Conservation (phyloP, 2,329 filamentous ascomycete genomes). For the Botrytis porri region DNA sequence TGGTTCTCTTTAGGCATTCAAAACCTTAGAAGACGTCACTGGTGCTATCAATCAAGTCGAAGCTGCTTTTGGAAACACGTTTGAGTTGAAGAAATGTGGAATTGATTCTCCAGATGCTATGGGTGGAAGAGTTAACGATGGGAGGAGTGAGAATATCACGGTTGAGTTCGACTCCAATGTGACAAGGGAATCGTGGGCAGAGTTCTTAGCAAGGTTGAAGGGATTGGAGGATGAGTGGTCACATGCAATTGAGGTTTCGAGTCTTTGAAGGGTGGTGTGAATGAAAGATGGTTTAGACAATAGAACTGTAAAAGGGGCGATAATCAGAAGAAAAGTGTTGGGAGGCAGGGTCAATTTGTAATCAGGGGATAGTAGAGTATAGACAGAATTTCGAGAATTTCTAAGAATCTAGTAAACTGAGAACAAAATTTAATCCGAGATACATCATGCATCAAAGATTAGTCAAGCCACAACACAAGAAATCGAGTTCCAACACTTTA, state of each 20-base stretch:
- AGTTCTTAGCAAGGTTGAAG: slow-evolving; percentile 27
- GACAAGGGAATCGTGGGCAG: slow-evolving; percentile 24
- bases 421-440: background rate
- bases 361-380: background rate
- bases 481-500: background rate
- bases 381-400: background rate
- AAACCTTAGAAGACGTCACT: slow-evolving; percentile 29
- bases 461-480: background rate
- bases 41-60: slow-evolving; percentile 32
- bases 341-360: background rate
- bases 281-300: background rate
- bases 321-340: no score
- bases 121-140: slow-evolving; percentile 32
- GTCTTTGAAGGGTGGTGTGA: background rate
- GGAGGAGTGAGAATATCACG: slow-evolving; percentile 30
- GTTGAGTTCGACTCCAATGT: slow-evolving; percentile 31
- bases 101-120: slow-evolving; percentile 30
- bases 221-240: slow-evolving; percentile 30
- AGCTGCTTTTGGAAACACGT: slow-evolving; percentile 26
- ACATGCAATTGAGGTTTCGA: slow-evolving; percentile 17
- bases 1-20: slow-evolving; percentile 26
- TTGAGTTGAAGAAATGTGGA: slow-evolving; percentile 31
- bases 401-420: background rate
- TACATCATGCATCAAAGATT: background rate
- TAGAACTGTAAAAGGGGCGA: background rate